Percentiles rank a stretch among this genome's conserved stretches.
These are phyloP conservation scores for Cercophora newfieldiana DNA, from an alignment of 495 filamentous ascomycete genomes.

Conservation along the genomic window DNA sequence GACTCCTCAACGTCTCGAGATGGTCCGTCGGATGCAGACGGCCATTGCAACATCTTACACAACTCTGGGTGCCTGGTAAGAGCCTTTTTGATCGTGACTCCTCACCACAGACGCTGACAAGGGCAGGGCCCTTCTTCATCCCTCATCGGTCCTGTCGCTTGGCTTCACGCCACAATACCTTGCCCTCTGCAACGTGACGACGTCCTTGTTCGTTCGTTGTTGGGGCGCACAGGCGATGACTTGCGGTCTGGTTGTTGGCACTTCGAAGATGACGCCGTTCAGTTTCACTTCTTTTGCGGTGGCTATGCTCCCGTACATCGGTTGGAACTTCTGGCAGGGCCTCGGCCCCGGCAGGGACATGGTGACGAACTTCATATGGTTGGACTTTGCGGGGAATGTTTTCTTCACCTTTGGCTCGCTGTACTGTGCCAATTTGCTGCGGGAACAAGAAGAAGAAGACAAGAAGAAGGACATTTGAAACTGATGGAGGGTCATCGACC, in stretches of 20 bases:
- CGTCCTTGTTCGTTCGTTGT: conserved; percentile 27
- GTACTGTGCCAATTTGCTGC: conserved; percentile 24
- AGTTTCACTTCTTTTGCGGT: conserved; percentile 30
- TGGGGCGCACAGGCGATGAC: conserved; percentile 38
- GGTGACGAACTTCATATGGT: conserved; percentile 25
- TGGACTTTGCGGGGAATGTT: conserved; percentile 31
- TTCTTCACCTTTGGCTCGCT: conserved; percentile 26
- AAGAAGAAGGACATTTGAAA: not conserved
- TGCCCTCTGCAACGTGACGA: conserved; percentile 23
- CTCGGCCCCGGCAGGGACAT: conserved; percentile 27
- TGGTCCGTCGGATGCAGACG: conserved; percentile 27
- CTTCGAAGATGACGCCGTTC: conserved; percentile 23
- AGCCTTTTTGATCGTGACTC: not conserved
- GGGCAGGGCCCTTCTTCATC: conserved; percentile 30
- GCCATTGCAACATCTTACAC: conserved; percentile 25
- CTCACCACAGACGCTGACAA: not conserved
- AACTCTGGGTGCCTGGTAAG: conserved; percentile 29
- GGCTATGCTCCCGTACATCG: conserved; percentile 33
- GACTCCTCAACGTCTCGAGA: conserved; percentile 26
- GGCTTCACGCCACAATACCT: conserved; percentile 25
- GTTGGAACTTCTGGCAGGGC: conserved; percentile 30
- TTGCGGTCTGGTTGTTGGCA: conserved; percentile 27
- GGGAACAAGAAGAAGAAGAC: conserved; percentile 18
- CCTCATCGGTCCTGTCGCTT: conserved; percentile 27
- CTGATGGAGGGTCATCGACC: not conserved